Evolutionary conservation across 2,329 filamentous ascomycete species (phyloP).

Genomic region (Phyllosticta citrichinensis): DNA sequence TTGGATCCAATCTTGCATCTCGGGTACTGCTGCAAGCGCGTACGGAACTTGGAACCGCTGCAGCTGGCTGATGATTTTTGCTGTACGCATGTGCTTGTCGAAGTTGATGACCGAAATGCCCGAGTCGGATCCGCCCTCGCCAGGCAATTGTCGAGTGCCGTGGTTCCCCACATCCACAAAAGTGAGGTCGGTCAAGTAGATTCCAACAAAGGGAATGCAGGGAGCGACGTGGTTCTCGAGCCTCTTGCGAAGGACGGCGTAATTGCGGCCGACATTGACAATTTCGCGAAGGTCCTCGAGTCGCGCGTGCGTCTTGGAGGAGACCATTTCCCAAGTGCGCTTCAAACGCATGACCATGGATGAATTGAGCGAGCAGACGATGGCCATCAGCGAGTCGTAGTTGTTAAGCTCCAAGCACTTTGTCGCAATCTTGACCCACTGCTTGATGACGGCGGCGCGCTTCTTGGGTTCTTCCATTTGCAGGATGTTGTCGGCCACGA

Average conservation of each 20-base stretch:
- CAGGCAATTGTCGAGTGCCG: constrained; percentile 65
- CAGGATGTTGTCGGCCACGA: constrained; percentile 88
- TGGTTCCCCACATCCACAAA: constrained; percentile 94
- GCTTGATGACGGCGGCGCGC: constrained; percentile 81
- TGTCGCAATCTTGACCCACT: constrained; percentile 92
- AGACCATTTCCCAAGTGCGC: constrained; percentile 85
- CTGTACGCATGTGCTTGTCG: constrained; percentile 90
- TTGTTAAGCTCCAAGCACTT: constrained; percentile 85
- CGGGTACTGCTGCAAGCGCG: constrained; percentile 67
- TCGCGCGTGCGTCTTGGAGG: constrained; percentile 68
- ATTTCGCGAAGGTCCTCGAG: constrained; percentile 73
- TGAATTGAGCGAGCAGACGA: constrained; percentile 86
- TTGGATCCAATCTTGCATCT: constrained; percentile 89
- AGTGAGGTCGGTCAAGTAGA: constrained; percentile 90
- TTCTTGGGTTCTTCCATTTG: constrained; percentile 86
- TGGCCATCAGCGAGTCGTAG: constrained; percentile 94
- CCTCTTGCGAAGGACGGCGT: constrained; percentile 71
- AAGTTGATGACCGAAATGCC: constrained; percentile 86
- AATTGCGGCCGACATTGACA: constrained; percentile 84
- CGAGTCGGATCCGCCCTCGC: constrained; percentile 46
- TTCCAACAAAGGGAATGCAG: constrained; percentile 89
- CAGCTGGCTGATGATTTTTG: constrained; percentile 89
- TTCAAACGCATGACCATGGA: constrained; percentile 82
- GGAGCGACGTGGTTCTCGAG: constrained; percentile 81
- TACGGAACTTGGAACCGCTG: constrained; percentile 96